Percentiles rank a stretch among this genome's conserved stretches.
These are phyloP conservation scores for Adansonia grandidieri DNA, from an alignment of 441 rosid species.

Conservation along the genomic window DNA sequence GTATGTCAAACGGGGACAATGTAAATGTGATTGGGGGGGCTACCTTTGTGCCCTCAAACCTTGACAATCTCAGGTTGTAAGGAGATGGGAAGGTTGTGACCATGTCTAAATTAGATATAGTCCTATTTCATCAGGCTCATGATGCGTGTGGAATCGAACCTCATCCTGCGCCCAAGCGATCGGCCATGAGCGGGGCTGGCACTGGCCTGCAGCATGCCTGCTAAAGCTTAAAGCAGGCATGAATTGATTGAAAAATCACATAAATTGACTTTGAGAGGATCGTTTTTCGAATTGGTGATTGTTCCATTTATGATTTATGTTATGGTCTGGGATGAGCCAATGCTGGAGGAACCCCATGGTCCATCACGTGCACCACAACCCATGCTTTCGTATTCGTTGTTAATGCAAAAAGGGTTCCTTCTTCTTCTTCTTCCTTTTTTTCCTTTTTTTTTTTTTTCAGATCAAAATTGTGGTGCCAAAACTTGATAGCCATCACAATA, in stretches of 20 bases:
- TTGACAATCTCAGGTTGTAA: constrained; percentile 19
- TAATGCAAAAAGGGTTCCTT: background rate
- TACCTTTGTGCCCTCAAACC: constrained; percentile 29
- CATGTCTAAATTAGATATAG: background rate
- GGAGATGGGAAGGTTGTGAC: constrained; percentile 24
- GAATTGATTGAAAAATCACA: constrained; percentile 29
- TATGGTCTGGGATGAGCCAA: background rate
- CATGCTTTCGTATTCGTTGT: background rate
- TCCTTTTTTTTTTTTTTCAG: constrained; percentile 1
- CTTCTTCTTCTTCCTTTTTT: background rate
- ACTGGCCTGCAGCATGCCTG: background rate
- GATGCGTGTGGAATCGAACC: background rate
- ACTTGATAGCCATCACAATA: background rate
- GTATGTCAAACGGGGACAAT: constrained; percentile 31
- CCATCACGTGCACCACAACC: constrained; percentile 28
- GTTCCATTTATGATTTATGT: constrained; percentile 3
- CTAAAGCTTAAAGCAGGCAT: background rate
- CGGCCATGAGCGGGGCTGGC: background rate
- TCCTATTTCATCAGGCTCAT: too few relatives aligned
- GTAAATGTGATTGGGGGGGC: constrained; percentile 37
- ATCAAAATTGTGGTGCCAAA: constrained; percentile 5
- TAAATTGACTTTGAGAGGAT: constrained; percentile 10
- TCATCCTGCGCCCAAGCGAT: background rate
- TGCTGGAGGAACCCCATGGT: constrained; percentile 23
- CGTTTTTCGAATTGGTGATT: background rate